Conservation (phyloP, 164 flowering plant species). For the Magnolia sinica region DNA sequence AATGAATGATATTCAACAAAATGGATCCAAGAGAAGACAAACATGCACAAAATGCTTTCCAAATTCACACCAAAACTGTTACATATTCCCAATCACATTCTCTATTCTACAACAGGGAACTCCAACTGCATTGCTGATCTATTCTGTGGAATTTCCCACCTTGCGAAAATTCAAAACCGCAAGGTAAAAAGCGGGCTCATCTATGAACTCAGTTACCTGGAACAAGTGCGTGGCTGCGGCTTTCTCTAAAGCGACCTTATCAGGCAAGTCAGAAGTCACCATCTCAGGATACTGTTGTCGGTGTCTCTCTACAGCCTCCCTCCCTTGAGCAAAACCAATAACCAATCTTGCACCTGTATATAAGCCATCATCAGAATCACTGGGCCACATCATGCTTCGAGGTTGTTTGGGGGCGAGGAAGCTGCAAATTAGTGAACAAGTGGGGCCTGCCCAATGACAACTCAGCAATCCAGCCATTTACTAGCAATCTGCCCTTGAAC, state of each 20-base stretch:
- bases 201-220: constrained; percentile 50
- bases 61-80: no score
- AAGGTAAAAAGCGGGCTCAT: constrained; percentile 71
- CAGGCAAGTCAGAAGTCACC: constrained; percentile 71
- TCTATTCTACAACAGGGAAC: background rate
- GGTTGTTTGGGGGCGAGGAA: background rate
- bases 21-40: no score
- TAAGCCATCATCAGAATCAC: constrained; percentile 7
- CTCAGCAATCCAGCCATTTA: no score
- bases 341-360: constrained; percentile 75
- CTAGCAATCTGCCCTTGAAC: no score
- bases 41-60: no score
- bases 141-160: background rate
- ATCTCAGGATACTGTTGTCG: constrained; percentile 51
- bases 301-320: constrained; percentile 59
- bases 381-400: background rate
- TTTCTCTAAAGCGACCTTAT: constrained; percentile 42
- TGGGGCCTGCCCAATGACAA: background rate
- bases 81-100: background rate
- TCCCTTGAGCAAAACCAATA: constrained; percentile 76
- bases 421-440: background rate
- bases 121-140: background rate
- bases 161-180: constrained; percentile 53
- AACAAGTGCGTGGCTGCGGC: constrained; percentile 54
- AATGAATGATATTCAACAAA: no score